A percentile compares a stretch with the other conserved stretches of the same genome.
These are phyloP conservation scores for Hymenoscyphus linearis DNA, from an alignment of 2,329 filamentous ascomycete species.

Conservation along the genomic window DNA sequence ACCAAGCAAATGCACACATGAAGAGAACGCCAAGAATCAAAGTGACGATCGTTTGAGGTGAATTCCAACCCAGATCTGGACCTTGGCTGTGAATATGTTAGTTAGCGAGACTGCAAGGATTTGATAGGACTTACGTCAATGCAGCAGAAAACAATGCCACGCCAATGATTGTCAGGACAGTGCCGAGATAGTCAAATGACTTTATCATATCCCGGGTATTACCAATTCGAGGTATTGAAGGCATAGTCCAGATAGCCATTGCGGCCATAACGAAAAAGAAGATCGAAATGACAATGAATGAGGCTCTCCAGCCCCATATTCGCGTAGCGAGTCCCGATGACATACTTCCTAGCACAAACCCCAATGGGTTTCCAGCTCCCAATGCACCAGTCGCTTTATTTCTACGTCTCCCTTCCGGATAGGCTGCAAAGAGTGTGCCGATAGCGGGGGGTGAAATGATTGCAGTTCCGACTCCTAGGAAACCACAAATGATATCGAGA, in stretches of 20 bases:
- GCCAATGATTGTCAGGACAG: conserved; percentile 19
- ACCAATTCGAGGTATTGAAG: conserved; percentile 43
- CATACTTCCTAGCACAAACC: conserved; percentile 44
- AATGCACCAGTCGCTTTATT: conserved; percentile 62
- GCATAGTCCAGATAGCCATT: conserved; percentile 56
- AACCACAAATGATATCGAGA: conserved; percentile 57
- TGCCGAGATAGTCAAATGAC: conserved; percentile 26
- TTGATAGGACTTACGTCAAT: conserved; percentile 22
- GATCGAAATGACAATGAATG: conserved; percentile 57
- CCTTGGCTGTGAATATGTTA: conserved; percentile 18
- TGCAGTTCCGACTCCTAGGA: conserved; percentile 60
- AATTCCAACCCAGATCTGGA: conserved; percentile 54
- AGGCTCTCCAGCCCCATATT: conserved; percentile 58
- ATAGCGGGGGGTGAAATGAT: conserved; percentile 60
- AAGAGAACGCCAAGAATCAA: conserved; percentile 54
- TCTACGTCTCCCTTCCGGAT: conserved; percentile 53
- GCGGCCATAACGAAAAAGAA: conserved; percentile 56
- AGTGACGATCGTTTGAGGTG: conserved; percentile 56
- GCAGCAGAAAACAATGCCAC: conserved; percentile 21
- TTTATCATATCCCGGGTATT: conserved; percentile 8
- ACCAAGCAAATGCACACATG: conserved; percentile 53
- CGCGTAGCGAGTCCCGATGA: conserved; percentile 57
- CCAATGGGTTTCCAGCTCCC: conserved; percentile 37
- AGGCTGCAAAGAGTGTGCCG: conserved; percentile 58
- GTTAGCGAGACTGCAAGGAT: background rate